These are phyloP conservation scores for Geotrichum aggregatum DNA, from an alignment of 1,139 yeast genomes.

Conservation along the genomic window DNA sequence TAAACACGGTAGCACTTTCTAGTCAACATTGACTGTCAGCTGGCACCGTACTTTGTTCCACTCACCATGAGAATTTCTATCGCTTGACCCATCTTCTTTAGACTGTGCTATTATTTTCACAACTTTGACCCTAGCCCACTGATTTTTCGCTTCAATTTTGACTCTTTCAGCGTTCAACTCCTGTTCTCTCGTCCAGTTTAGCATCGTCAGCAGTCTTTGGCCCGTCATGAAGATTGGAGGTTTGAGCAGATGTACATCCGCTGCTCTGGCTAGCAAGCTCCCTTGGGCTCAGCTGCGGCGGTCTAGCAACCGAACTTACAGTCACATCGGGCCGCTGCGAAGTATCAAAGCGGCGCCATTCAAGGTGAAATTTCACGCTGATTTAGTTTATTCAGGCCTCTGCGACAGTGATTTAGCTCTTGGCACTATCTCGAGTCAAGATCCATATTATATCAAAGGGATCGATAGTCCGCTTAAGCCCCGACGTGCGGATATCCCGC, in stretches of 20 bases:
- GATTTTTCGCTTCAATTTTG: not conserved
- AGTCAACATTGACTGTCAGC: too few species aligned
- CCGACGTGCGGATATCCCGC: not conserved
- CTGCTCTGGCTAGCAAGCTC: not conserved
- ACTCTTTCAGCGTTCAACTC: not conserved
- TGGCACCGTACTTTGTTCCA: too few species aligned
- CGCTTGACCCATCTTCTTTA: too few species aligned
- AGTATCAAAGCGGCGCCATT: slow-evolving; percentile 26
- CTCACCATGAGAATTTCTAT: too few species aligned
- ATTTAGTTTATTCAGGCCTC: not conserved
- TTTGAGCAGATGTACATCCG: not conserved
- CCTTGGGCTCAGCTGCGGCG: not conserved
- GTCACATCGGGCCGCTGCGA: too few species aligned
- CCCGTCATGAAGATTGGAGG: not conserved
- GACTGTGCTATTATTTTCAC: too few species aligned
- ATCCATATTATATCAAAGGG: not conserved
- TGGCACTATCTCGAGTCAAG: not conserved
- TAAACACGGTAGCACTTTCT: too few species aligned
- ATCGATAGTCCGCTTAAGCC: not conserved
- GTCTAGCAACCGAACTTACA: too few species aligned
- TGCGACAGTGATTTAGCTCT: too few species aligned
- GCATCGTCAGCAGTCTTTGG: too few species aligned
- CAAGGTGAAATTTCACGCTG: slow-evolving; percentile 15
- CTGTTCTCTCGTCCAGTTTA: not conserved
- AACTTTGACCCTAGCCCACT: not conserved